Evolutionary conservation across 352 stramenopile genomes (phyloP).

Genomic region (Phytophthora foliorum): DNA sequence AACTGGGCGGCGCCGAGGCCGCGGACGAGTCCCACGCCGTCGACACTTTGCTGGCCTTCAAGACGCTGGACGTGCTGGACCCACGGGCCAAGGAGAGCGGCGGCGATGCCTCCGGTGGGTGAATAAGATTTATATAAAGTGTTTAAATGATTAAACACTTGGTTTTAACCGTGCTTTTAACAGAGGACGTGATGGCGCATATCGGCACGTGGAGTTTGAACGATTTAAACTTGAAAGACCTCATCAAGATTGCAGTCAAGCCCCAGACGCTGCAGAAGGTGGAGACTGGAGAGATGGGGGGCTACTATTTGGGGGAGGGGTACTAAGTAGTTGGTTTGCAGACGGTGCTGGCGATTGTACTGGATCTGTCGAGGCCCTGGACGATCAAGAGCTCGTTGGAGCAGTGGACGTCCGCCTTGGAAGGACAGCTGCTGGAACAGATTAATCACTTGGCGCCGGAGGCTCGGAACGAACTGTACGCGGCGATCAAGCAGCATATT

Average conservation of each 20-base stretch:
- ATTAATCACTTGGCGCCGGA: conserved; percentile 70
- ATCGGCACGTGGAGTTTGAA: conserved; percentile 86
- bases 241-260: conserved; percentile 78
- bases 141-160: not conserved
- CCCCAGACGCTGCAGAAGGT: conserved; percentile 63
- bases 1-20: conserved; percentile 12
- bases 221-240: conserved; percentile 69
- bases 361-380: conserved; percentile 83
- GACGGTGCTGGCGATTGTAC: conserved; percentile 71
- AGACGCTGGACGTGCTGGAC: conserved; percentile 76
- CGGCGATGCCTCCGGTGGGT: conserved; percentile 51
- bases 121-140: not conserved
- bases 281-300: not conserved
- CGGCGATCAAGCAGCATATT: conserved; percentile 75
- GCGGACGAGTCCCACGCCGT: conserved; percentile 40
- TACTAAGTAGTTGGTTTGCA: conserved; percentile 32
- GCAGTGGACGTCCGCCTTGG: conserved; percentile 81
- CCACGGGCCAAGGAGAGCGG: conserved; percentile 65
- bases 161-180: conserved; percentile 9
- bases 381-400: conserved; percentile 86
- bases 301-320: not conserved
- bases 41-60: conserved; percentile 67
- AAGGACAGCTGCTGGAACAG: conserved; percentile 77
- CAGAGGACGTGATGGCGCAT: conserved; percentile 81
- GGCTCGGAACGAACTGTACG: conserved; percentile 68